Base-by-base conservation (phyloP, 768 basidiomycete species). In the Exidia glandulosa region DNA sequence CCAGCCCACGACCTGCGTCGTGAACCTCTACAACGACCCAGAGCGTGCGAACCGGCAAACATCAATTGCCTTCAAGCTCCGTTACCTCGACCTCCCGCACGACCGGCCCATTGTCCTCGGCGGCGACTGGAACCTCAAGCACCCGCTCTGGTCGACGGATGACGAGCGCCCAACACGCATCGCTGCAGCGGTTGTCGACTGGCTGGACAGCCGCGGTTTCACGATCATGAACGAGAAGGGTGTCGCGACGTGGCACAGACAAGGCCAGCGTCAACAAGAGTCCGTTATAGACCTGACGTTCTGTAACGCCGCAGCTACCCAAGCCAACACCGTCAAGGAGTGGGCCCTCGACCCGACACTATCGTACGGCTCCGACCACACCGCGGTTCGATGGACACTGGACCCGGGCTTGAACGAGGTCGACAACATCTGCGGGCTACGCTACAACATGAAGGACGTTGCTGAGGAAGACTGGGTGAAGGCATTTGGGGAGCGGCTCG, bases 41-140 rank as follows among this genome's bases (percentile, higher is more conserved):
- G 14, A 57, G 25, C 41, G 41, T 10, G 47, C 57, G 19, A 36
- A 45, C 50, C 29, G 52, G 57, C 19, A 32, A 34, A 61, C 57
- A 34, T 55, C 31, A 58, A 50, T 45, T 60, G 32, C 54, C 61
- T 10, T 41, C 0, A 10, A n/a, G 3, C 16, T 61, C 1, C 16
- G 33, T 2, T 13, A 33, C n/a, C 32, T 34, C 16, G 25, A 34
- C 31, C 55, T 66, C 13, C 64, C 64, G 3, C 12, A 6, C 2
- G 56, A 66, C 30, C 58, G 45, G 16, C 65, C 69, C 29, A 58
- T 59, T 3, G 62, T 71, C 23, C 59, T 70, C 1, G 65, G 61
- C 0, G 69, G 70, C 5, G 69, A 71, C 59, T 66, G 57, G 57
- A 71, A 71, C 63, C 56, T 67, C 23, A 64, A 69, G 62, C 69